Evolutionary conservation across 1,284 basidiomycete species (phyloP).

Genomic region (Stereum hirsutum): DNA sequence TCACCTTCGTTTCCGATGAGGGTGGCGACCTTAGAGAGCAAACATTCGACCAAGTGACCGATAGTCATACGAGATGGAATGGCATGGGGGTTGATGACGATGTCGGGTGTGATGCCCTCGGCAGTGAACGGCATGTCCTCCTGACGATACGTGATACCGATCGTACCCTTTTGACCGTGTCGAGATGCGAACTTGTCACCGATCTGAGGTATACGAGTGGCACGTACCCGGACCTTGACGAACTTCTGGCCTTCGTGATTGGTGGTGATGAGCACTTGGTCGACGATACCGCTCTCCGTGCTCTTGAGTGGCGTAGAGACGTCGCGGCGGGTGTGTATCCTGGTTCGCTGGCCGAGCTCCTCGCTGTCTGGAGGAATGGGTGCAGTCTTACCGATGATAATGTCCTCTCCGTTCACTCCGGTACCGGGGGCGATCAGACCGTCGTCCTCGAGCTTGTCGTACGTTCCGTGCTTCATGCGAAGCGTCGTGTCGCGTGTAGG

Average conservation of each 20-base stretch:
- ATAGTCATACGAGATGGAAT: conserved; percentile 99
- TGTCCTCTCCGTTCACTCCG: conserved; percentile 93
- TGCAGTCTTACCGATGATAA: conserved; percentile 98
- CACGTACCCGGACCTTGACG: conserved; percentile 95
- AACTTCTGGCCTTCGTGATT: conserved; percentile 97
- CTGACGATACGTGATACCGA: conserved; percentile 98
- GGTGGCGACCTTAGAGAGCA: conserved; percentile 94
- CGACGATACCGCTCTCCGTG: conserved; percentile 96
- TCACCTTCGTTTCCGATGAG: conserved; percentile 96
- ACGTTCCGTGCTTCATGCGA: conserved; percentile 96
- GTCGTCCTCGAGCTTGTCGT: conserved; percentile 97
- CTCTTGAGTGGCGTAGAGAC: conserved; percentile 97
- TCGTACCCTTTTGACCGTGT: conserved; percentile 99
- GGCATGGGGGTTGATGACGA: conserved; percentile 99
- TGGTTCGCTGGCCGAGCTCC: conserved; percentile 91
- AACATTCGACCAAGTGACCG: conserved; percentile 98
- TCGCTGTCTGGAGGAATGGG: conserved; percentile 95
- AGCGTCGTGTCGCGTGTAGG: conserved; percentile 90
- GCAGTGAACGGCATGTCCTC: conserved; percentile 99
- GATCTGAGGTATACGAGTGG: conserved; percentile 93
- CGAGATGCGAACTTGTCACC: conserved; percentile 99
- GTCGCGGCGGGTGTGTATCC: conserved; percentile 86
- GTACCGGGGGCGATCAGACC: conserved; percentile 95
- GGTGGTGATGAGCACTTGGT: conserved; percentile 95
- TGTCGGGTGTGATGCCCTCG: conserved; percentile 93